A percentile compares a stretch with the other conserved stretches of the same genome.
phyloP scores from a whole-genome alignment of 495 filamentous ascomycete genomes.

The Penicillium salamii region DNA sequence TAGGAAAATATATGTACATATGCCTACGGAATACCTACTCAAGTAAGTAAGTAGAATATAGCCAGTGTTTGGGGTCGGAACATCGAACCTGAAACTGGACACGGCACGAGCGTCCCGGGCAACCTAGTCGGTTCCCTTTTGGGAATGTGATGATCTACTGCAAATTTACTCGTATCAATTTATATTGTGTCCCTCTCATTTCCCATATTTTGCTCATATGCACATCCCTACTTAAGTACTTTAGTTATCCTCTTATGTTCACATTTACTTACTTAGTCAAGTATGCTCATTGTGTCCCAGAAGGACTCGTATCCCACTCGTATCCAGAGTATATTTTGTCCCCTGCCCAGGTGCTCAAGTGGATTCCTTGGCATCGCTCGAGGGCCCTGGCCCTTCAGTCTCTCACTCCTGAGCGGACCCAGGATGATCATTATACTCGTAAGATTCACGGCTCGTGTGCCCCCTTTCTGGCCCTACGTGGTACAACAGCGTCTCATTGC shows the following conservation, averaged over 20 bases:
- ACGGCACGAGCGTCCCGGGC: slow-evolving; percentile 25
- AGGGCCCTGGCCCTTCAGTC: neutral
- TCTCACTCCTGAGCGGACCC: slow-evolving; percentile 1
- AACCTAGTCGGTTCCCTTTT: slow-evolving; percentile 10
- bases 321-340: neutral
- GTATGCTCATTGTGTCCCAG: too few relatives aligned
- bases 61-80: slow-evolving; percentile 7
- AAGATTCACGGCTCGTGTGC: neutral
- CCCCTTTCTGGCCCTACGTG: neutral
- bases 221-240: too few relatives aligned
- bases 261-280: too few relatives aligned
- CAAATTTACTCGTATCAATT: neutral
- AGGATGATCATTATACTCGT: slow-evolving; percentile 1
- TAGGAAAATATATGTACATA: too few relatives aligned
- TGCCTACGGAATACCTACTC: too few relatives aligned
- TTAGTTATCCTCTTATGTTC: too few relatives aligned
- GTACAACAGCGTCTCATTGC: neutral
- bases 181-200: too few relatives aligned
- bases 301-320: neutral
- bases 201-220: too few relatives aligned
- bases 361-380: neutral
- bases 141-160: neutral
- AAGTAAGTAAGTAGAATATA: too few relatives aligned
- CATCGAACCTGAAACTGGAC: slow-evolving; percentile 26
- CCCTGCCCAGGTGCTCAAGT: neutral